Evolutionary conservation across 169 alveolate genomes (phyloP).

Genomic region (Babesia ovata): DNA sequence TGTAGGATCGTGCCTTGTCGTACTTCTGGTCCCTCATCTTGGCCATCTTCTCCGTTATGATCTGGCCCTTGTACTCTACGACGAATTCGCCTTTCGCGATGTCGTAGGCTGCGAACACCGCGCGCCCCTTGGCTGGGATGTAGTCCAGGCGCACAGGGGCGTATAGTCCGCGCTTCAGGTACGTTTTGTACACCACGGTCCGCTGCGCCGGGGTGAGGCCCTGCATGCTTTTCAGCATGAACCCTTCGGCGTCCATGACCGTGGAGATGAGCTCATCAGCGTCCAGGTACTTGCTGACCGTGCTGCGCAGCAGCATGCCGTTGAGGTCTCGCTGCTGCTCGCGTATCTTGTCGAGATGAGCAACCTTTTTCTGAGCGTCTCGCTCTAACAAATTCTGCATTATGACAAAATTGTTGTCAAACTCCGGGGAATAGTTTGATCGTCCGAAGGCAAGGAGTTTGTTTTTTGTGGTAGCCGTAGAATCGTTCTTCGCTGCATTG

Average conservation of each 20-base stretch:
- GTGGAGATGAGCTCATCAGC: slow-evolving; percentile 34
- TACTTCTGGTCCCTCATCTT: slow-evolving; percentile 75
- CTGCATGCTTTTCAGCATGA: slow-evolving; percentile 41
- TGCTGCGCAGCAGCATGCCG: slow-evolving; percentile 19
- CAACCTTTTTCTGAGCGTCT: slow-evolving; percentile 62
- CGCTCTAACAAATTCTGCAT: slow-evolving; percentile 61
- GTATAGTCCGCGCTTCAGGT: slow-evolving; percentile 41
- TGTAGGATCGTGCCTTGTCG: slow-evolving; percentile 46
- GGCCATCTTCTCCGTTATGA: slow-evolving; percentile 82
- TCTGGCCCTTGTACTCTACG: slow-evolving; percentile 85
- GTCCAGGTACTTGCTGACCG: slow-evolving; percentile 43
- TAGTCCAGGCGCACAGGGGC: slow-evolving; percentile 57
- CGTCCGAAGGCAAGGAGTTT: neutral
- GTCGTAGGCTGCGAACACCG: slow-evolving; percentile 84
- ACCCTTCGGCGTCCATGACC: slow-evolving; percentile 57
- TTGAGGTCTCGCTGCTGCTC: slow-evolving; percentile 8
- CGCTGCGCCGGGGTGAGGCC: slow-evolving; percentile 46
- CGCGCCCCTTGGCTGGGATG: slow-evolving; percentile 78
- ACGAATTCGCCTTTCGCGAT: slow-evolving; percentile 83
- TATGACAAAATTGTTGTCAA: slow-evolving; percentile 61
- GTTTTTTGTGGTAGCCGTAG: neutral
- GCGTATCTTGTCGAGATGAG: slow-evolving; percentile 24
- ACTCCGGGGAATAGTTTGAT: slow-evolving; percentile 18
- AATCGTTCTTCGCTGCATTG: neutral
- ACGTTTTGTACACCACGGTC: slow-evolving; percentile 35